Evolutionary conservation across 176 grass and related monocot species (phyloP).

Genomic region (Aegilops sharonensis): DNA sequence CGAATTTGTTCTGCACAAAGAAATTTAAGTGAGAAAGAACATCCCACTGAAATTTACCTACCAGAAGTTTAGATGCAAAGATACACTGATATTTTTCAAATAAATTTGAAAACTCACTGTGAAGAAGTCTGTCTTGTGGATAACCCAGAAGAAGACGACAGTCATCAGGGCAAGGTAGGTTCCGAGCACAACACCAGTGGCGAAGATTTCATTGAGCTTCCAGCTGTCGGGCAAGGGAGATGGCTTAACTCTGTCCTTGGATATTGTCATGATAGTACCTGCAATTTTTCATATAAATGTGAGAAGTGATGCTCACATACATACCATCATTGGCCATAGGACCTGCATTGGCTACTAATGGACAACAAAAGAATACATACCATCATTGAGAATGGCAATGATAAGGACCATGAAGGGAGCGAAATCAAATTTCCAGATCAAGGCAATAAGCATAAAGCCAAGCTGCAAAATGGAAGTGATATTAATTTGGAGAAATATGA

Average conservation of each 20-base stretch:
- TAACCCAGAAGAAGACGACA: conserved; percentile 95
- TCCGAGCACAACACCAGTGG: conserved; percentile 82
- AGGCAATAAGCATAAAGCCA: conserved; percentile 91
- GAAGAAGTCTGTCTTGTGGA: conserved; percentile 86
- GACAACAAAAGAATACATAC: conserved; percentile 37
- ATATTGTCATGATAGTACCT: conserved; percentile 99
- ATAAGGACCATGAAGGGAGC: conserved; percentile 99
- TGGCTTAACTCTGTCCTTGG: conserved; percentile 93
- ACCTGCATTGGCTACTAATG: neutral
- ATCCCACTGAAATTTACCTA: neutral
- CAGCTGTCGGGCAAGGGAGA: conserved; percentile 94
- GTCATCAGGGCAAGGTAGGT: conserved; percentile 92
- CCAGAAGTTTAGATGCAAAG: neutral
- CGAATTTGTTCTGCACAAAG: conserved; percentile 74
- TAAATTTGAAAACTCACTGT: conserved; percentile 35
- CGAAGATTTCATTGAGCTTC: conserved; percentile 97
- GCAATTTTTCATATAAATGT: neutral
- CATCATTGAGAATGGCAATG: conserved; percentile 97
- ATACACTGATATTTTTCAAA: neutral
- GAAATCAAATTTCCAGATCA: conserved; percentile 96
- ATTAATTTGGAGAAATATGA: neutral
- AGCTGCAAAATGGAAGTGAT: conserved; percentile 46
- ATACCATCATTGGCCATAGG: conserved; percentile 59
- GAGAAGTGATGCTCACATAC: conserved; percentile 12
- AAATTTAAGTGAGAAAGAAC: neutral